These are phyloP conservation scores for Diversispora epigaea DNA, from an alignment of 192 early-diverging fungal species.

Conservation along the genomic window DNA sequence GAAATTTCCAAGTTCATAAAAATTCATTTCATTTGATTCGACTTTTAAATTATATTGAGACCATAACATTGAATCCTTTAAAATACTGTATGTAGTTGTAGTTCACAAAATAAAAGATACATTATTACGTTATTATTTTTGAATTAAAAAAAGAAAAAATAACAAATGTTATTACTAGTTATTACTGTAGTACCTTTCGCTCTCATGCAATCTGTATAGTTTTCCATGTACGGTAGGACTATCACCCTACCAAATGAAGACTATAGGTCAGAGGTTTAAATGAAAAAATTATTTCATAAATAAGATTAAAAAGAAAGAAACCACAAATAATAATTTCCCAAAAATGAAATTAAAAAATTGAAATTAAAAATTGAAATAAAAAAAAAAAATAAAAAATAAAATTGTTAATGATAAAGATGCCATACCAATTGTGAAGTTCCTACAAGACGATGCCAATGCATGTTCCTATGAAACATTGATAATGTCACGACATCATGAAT, in stretches of 20 bases:
- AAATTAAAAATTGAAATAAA: too few species aligned
- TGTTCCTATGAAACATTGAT: neutral
- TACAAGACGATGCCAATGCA: conserved; percentile 8
- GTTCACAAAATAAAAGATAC: neutral
- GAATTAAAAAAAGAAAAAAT: neutral
- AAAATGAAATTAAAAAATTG: too few species aligned
- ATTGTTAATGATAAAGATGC: too few species aligned
- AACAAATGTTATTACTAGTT: neutral
- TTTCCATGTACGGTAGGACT: neutral
- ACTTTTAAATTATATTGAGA: neutral
- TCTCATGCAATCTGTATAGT: conserved; percentile 1
- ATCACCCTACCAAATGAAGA: neutral
- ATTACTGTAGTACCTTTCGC: conserved; percentile 1
- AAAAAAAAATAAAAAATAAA: too few species aligned
- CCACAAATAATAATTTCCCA: too few species aligned
- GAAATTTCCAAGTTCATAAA: neutral
- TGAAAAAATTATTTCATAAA: neutral
- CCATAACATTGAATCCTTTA: neutral
- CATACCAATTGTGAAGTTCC: neutral
- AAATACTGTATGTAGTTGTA: conserved; percentile 5
- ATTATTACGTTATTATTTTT: neutral
- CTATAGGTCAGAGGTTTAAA: neutral
- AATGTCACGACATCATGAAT: conserved; percentile 7
- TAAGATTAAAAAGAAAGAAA: too few species aligned
- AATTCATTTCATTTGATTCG: neutral